Evolutionary conservation across 139 green algal genomes (phyloP).

Genomic region (Ostreobium quekettii): DNA sequence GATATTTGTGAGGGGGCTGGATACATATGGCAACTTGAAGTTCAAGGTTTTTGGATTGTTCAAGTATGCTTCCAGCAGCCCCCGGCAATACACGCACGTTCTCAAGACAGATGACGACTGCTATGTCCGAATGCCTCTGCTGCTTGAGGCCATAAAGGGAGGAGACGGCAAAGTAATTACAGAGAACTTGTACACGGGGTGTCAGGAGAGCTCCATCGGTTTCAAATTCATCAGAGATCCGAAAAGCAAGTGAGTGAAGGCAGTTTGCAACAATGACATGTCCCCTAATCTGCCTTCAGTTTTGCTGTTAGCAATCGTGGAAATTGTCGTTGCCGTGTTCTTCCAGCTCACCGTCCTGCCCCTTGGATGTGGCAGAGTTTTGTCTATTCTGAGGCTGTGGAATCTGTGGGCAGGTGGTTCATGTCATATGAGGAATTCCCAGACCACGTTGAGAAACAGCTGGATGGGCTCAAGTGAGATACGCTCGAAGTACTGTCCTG

Average conservation of each 20-base stretch:
- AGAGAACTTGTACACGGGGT: conserved; percentile 6
- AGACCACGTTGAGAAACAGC: too few relatives aligned
- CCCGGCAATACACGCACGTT: conserved; percentile 7
- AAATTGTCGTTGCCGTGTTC: too few relatives aligned
- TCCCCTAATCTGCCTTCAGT: too few relatives aligned
- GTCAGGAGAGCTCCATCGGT: neutral
- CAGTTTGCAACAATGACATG: too few relatives aligned
- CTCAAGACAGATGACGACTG: conserved; percentile 14
- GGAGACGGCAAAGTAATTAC: neutral
- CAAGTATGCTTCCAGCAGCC: neutral
- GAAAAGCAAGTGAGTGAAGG: conserved; percentile 10
- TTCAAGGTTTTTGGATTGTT: conserved; percentile 4
- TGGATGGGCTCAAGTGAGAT: too few relatives aligned
- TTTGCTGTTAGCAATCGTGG: too few relatives aligned
- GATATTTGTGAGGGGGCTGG: neutral
- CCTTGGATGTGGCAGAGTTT: too few relatives aligned
- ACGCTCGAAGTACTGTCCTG: too few relatives aligned
- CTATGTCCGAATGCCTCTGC: conserved; percentile 5
- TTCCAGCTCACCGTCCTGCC: too few relatives aligned
- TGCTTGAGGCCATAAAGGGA: neutral
- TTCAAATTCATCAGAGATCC: conserved; percentile 8
- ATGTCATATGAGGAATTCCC: conserved; percentile 10
- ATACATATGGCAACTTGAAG: conserved; percentile 6
- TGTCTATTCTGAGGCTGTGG: too few relatives aligned
- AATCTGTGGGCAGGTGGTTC: conserved; percentile 5